Percentiles rank a stretch among this genome's conserved stretches.
Conservation (phyloP, 176 grass and related monocot species). For the Puya raimondii region DNA sequence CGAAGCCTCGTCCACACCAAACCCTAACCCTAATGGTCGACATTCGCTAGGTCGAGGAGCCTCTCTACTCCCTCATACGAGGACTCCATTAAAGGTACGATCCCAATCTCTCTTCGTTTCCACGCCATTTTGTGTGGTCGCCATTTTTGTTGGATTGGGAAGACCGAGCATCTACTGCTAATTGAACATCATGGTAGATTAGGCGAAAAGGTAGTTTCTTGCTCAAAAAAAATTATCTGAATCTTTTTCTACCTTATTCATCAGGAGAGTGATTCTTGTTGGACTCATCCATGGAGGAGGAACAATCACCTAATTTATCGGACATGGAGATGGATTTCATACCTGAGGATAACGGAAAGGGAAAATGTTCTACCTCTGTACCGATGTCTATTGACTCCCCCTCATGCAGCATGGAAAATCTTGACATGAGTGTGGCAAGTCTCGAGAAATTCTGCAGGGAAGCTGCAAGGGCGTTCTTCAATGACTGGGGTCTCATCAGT, state of each 20-base stretch:
- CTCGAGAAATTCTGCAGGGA: constrained; percentile 80
- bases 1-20: background rate
- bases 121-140: background rate
- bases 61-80: background rate
- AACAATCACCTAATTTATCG: constrained; percentile 8
- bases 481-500: constrained; percentile 65
- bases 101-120: background rate
- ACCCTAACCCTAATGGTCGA: background rate
- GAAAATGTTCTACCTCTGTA: constrained; percentile 7
- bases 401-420: constrained; percentile 3
- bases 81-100: background rate
- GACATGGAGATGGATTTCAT: constrained; percentile 28
- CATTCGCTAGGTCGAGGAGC: constrained; percentile 1
- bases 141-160: background rate
- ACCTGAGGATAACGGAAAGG: constrained; percentile 25
- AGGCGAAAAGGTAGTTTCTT: background rate
- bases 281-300: constrained; percentile 14
- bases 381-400: constrained; percentile 25
- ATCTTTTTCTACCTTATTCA: constrained; percentile 8
- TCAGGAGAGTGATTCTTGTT: constrained; percentile 22
- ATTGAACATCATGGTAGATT: too few relatives aligned
- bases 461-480: constrained; percentile 59
- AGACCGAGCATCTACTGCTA: too few relatives aligned
- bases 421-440: constrained; percentile 41
- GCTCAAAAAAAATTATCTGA: background rate